Base-by-base conservation (phyloP, 306 rosid genomes). In the Senna siamea region DNA sequence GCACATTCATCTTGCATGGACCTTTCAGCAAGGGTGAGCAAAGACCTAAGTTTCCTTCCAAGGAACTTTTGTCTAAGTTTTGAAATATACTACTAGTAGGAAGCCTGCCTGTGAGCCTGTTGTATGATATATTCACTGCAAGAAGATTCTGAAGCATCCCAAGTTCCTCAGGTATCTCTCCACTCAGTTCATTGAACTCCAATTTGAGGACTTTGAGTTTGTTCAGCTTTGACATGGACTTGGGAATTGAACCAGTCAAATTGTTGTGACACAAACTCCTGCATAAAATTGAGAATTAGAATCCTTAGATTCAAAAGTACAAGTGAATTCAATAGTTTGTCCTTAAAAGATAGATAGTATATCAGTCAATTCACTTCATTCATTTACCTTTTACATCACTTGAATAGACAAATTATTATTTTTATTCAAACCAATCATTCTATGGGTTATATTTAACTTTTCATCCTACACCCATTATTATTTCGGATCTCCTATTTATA, bases 151-250 rank as follows among this genome's bases (percentile, higher is more conserved):
- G 88, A 37, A 94, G 84, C 79, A 74, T 84, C 71, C 93, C 97
- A 59, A 94, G 90, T 69, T 91, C 97, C 84, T 79, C 84, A 61
- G 98, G 98, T 80, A 94, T 84, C 83, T 94, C 97, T 80, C 98
- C 98, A 44, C 86, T 84, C 14, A 94, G 80, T 41, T 88, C 78
- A 87, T 94, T 94, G 81, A 83, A 78, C 79, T 94, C 98, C 66
- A 94, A 61, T 53, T 84, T 85, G 17, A 94, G 82, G 72, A 94
- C 89, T 87, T 88, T 83, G 40, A 94, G 93, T 74, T 87, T 84
- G 73, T 55, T 78, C 53, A 94, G 69, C 76, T 88, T 83, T 28
- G 97, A 87, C 78, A 92, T 80, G 65, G 98, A 84, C 76, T 75
- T 77, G 2, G 97, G 97, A 23, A 94, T 84, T 38, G 80, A 30